These are phyloP conservation scores for Pholiota adiposa DNA, from an alignment of 1,284 basidiomycete species.

Conservation along the genomic window DNA sequence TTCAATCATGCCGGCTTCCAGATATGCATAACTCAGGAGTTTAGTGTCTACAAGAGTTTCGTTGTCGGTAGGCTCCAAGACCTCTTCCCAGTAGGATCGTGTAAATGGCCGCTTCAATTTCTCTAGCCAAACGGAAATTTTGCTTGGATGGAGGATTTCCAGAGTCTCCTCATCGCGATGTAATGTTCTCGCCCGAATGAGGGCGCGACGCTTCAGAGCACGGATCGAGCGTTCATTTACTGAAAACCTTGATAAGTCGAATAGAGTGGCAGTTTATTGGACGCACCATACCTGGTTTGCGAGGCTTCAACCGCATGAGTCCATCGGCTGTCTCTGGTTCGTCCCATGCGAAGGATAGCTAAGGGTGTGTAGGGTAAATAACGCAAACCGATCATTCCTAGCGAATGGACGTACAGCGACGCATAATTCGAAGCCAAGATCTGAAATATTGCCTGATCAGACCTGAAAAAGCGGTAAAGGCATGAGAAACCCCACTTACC, in stretches of 20 bases:
- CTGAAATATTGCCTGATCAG: constrained; percentile 42
- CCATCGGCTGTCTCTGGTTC: constrained; percentile 67
- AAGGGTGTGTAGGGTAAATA: background rate
- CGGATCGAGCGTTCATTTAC: constrained; percentile 63
- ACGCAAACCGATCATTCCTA: no score
- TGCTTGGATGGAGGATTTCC: constrained; percentile 46
- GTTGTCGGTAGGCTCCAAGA: constrained; percentile 53
- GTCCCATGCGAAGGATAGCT: constrained; percentile 76
- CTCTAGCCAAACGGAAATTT: constrained; percentile 37
- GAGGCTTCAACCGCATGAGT: constrained; percentile 66
- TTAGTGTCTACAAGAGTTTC: constrained; percentile 65
- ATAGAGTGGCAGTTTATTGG: background rate
- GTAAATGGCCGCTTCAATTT: constrained; percentile 59
- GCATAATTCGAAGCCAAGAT: constrained; percentile 72
- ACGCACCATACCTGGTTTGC: constrained; percentile 56
- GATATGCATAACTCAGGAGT: constrained; percentile 69
- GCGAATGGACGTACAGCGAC: constrained; percentile 52
- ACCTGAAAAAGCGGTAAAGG: background rate
- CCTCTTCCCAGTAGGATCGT: constrained; percentile 62
- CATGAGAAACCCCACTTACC: constrained; percentile 40
- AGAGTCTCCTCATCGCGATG: constrained; percentile 59
- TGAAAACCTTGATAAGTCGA: constrained; percentile 20
- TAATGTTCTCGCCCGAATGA: constrained; percentile 61
- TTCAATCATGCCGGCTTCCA: constrained; percentile 69
- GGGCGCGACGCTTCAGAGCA: constrained; percentile 57